Conservation (phyloP, 176 grass and related monocot genomes). For the Avena atlantica region DNA sequence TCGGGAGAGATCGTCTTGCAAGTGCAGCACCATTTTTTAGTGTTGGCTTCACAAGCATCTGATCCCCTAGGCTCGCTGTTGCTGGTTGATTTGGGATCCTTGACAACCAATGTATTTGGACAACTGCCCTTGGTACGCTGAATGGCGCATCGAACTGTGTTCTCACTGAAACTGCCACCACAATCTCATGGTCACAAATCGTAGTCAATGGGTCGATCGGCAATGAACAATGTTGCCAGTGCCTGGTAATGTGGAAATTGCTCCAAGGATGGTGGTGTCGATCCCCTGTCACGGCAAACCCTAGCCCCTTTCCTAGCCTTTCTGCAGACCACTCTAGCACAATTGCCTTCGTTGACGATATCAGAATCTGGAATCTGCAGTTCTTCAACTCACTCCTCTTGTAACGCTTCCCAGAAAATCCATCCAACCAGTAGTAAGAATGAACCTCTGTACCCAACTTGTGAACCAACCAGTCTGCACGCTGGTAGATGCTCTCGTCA, state of each 20-base stretch:
- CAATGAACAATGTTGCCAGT: too few species aligned
- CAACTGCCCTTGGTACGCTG: too few species aligned
- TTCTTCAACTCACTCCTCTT: constrained; percentile 85
- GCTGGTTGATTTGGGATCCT: too few species aligned
- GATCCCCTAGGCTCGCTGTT: constrained; percentile 41
- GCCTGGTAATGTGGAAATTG: too few species aligned
- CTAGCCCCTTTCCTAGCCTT: neutral
- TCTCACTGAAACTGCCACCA: too few species aligned
- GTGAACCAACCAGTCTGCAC: constrained; percentile 83
- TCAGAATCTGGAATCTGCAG: constrained; percentile 39
- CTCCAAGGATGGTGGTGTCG: too few species aligned
- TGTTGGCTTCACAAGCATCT: constrained; percentile 11
- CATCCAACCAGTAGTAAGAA: constrained; percentile 90
- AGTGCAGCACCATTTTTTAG: neutral
- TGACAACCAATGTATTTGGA: too few species aligned
- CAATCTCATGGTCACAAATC: too few species aligned
- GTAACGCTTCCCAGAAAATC: constrained; percentile 80
- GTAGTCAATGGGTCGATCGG: too few species aligned
- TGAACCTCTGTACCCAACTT: constrained; percentile 91
- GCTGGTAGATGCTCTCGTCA: constrained; percentile 62
- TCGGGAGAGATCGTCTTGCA: neutral
- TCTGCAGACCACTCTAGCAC: constrained; percentile 67
- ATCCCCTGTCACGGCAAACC: too few species aligned
- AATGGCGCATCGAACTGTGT: too few species aligned
- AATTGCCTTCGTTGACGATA: constrained; percentile 59